Evolutionary conservation across 1,139 yeast genomes (phyloP), one percentile per base, ranked within the genome.

Genomic region (Yamadazyma spencermartinsiae): DNA sequence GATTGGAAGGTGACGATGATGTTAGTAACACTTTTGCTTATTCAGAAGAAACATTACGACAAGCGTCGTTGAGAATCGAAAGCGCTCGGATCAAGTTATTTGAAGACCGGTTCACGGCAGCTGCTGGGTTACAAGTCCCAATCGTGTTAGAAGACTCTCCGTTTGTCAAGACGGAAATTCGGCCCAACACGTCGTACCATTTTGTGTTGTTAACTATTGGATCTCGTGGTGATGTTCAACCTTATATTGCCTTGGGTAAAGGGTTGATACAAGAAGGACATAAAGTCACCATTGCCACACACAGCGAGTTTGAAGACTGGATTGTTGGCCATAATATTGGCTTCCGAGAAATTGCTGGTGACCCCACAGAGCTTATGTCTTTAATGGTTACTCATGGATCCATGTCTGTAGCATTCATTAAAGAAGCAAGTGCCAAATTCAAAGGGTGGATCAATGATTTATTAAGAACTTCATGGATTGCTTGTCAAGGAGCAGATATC

Each of bases 221-320:
- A 0, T 87, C 96, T 0, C 70, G 98, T 41, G 98, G 98, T 31
- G 98, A 90, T 61, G 98, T 90, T 6, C 98, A 90, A 58, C 98
- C 98, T 0, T 92, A 89, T 56, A 84, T 90, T 47, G 92, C 98
- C 0, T 63, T 90, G n/a, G 94, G 87, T 0, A 79, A 81, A 50
- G 96, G 92, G 0, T 65, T 90, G 34, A 61, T 79, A 33, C 68
- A 69, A 21, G 96, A 90, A 52, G 97, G 97, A 0, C 97, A 90
- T 54, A 60, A 60, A 15, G 95, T 88, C 1, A 80, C 82, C 16
- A 89, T 90, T 43, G 95, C 94, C 0, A 86, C 97, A 0, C 98
- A 90, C 58, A 52, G 54, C 0, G 98, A 90, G 57, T 90, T 89
- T 56, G 69, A 76, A 48, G 80, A 72, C 1, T 89, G 96, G 90